Conservation (phyloP, 2,329 filamentous ascomycete species). For the Sclerotinia spermophila region DNA sequence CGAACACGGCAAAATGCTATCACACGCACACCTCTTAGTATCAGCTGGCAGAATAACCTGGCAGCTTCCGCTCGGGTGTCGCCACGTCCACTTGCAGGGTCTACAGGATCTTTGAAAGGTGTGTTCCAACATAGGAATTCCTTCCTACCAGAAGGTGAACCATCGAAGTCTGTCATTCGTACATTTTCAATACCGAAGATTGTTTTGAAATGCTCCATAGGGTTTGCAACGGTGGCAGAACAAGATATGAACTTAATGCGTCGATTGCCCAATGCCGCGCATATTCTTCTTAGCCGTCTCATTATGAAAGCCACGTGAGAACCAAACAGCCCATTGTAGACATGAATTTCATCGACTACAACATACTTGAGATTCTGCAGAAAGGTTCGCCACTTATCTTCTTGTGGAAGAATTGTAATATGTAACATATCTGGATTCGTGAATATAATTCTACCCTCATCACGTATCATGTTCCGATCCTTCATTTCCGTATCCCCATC, state of each 20-base stretch:
- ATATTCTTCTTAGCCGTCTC: slow-evolving; percentile 81
- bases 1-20: slow-evolving; percentile 91
- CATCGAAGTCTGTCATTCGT: slow-evolving; percentile 81
- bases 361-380: slow-evolving; percentile 87
- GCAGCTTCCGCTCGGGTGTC: slow-evolving; percentile 83
- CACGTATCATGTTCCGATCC: slow-evolving; percentile 74
- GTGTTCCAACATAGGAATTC: slow-evolving; percentile 99
- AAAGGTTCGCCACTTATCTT: slow-evolving; percentile 83
- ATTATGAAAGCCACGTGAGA: slow-evolving; percentile 94
- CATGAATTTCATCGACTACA: slow-evolving; percentile 87
- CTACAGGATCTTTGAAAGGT: slow-evolving; percentile 82
- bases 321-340: slow-evolving; percentile 93
- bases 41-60: slow-evolving; percentile 82
- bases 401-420: slow-evolving; percentile 86
- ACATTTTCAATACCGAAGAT: slow-evolving; percentile 89
- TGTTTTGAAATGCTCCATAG: slow-evolving; percentile 83
- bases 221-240: slow-evolving; percentile 94
- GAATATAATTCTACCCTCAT: slow-evolving; percentile 89
- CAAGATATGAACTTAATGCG: slow-evolving; percentile 89
- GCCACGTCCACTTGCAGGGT: slow-evolving; percentile 81
- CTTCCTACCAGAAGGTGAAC: slow-evolving; percentile 86
- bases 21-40: slow-evolving; percentile 82
- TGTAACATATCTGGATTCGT: slow-evolving; percentile 99
- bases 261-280: slow-evolving; percentile 82
- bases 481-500: slow-evolving; percentile 90